A percentile compares a stretch with the other conserved stretches of the same genome.
phyloP scores from a whole-genome alignment of 176 grass and related monocot genomes.

The Oryza longistaminata region DNA sequence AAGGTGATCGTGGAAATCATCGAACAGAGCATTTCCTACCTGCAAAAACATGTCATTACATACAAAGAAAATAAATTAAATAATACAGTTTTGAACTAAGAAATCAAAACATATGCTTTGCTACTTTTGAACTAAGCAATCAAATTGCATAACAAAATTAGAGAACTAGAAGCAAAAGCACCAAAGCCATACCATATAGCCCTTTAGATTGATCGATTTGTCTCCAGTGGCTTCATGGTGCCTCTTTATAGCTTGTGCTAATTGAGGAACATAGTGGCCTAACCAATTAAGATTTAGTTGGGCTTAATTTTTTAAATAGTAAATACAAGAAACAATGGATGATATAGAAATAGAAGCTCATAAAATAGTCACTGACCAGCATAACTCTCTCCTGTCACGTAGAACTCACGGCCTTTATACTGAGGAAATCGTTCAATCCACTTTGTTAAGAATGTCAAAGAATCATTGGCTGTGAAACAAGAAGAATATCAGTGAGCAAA shows the following conservation, averaged over 20 bases:
- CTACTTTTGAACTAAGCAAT: conserved; percentile 25
- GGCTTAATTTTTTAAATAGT: conserved; percentile 6
- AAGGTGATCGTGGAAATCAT: conserved; percentile 98
- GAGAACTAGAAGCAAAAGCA: conserved; percentile 30
- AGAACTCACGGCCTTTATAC: conserved; percentile 82
- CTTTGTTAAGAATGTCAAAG: conserved; percentile 73
- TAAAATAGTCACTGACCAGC: conserved; percentile 56
- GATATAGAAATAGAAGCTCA: conserved; percentile 22
- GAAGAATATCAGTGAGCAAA: conserved; percentile 32
- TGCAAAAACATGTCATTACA: conserved; percentile 43
- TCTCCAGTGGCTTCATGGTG: conserved; percentile 68
- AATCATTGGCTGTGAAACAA: conserved; percentile 71
- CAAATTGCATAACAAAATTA: conserved; percentile 7
- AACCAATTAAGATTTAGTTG: conserved; percentile 34
- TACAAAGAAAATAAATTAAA: conserved; percentile 8
- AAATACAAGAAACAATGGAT: background rate
- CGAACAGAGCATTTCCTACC: conserved; percentile 97
- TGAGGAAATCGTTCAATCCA: conserved; percentile 95
- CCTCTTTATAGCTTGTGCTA: conserved; percentile 90
- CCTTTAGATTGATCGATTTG: conserved; percentile 89
- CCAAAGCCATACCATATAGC: conserved; percentile 80
- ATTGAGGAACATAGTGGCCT: conserved; percentile 96
- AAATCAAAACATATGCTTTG: background rate
- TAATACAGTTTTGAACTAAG: no score
- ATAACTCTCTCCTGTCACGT: conserved; percentile 94